phyloP scores from a whole-genome alignment of 306 rosid species.

The Macrotyloma uniflorum region DNA sequence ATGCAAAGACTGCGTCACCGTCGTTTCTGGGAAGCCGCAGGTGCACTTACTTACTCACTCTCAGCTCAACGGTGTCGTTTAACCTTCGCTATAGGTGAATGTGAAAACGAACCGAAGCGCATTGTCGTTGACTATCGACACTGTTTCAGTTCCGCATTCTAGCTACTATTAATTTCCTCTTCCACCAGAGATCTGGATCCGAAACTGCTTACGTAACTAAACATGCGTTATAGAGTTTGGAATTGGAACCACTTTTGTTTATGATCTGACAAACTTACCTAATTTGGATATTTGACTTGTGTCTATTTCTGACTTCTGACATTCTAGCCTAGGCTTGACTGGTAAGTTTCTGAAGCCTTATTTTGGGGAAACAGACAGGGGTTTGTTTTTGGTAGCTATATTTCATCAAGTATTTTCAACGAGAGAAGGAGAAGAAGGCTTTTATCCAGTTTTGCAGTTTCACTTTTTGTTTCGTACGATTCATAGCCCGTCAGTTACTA shows the following conservation, averaged over 20 bases:
- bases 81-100: neutral
- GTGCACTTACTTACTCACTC: constrained; percentile 49
- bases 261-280: constrained; percentile 40
- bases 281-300: constrained; percentile 37
- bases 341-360: constrained; percentile 35
- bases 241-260: constrained; percentile 37
- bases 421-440: constrained; percentile 28
- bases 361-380: constrained; percentile 24
- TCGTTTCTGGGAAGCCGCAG: constrained; percentile 93
- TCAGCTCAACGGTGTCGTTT: constrained; percentile 30
- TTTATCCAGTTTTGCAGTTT: constrained; percentile 33
- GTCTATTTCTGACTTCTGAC: constrained; percentile 22
- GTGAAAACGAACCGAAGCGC: constrained; percentile 21
- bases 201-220: constrained; percentile 27
- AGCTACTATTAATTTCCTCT: constrained; percentile 26
- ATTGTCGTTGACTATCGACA: constrained; percentile 34
- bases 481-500: constrained; percentile 7
- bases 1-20: constrained; percentile 96
- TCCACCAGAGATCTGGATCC: constrained; percentile 56
- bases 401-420: constrained; percentile 22
- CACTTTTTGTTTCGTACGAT: constrained; percentile 25
- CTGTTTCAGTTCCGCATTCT: constrained; percentile 15
- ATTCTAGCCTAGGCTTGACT: constrained; percentile 19
- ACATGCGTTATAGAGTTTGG: constrained; percentile 17
- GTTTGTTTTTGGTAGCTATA: constrained; percentile 26